Evolutionary conservation across 108 stramenopile genomes (phyloP).

Genomic region (Licmophora abbreviata): DNA sequence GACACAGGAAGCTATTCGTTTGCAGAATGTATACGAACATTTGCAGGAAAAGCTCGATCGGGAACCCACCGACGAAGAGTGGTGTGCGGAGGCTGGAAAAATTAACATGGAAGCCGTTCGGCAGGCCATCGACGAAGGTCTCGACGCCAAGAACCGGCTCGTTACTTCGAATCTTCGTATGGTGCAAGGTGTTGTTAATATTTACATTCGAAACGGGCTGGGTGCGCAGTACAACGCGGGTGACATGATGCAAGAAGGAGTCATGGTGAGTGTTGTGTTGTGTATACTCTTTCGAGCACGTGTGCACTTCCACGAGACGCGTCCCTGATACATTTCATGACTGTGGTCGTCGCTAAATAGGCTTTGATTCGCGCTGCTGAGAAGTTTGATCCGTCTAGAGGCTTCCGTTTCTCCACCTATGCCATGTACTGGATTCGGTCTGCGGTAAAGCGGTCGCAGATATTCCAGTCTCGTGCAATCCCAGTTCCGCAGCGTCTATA

Average conservation of each 20-base stretch:
- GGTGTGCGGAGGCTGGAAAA: slow-evolving; percentile 80
- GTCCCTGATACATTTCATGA: too few species aligned
- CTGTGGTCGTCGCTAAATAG: slow-evolving; percentile 15
- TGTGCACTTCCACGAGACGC: too few species aligned
- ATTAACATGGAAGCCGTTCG: slow-evolving; percentile 59
- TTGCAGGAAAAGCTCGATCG: slow-evolving; percentile 40
- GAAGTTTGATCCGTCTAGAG: slow-evolving; percentile 88
- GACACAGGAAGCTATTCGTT: slow-evolving; percentile 70
- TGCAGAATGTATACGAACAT: slow-evolving; percentile 46
- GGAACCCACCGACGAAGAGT: slow-evolving; percentile 81
- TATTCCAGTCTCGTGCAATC: slow-evolving; percentile 60
- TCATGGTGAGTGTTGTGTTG: slow-evolving; percentile 47
- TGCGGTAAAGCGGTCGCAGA: slow-evolving; percentile 76
- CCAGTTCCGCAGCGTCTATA: slow-evolving; percentile 71
- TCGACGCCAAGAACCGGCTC: slow-evolving; percentile 74
- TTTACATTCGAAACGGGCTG: slow-evolving; percentile 77
- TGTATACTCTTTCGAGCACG: too few species aligned
- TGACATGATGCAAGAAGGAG: slow-evolving; percentile 87
- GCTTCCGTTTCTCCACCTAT: slow-evolving; percentile 94
- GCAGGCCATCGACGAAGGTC: slow-evolving; percentile 61
- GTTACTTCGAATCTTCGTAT: slow-evolving; percentile 75
- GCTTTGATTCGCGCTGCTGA: slow-evolving; percentile 92
- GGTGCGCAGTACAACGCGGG: slow-evolving; percentile 81
- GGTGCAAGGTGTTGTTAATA: slow-evolving; percentile 82
- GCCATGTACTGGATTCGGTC: slow-evolving; percentile 97